Base-by-base conservation (phyloP, 805 yeast species). In the Saccharomycopsis capsularis region DNA sequence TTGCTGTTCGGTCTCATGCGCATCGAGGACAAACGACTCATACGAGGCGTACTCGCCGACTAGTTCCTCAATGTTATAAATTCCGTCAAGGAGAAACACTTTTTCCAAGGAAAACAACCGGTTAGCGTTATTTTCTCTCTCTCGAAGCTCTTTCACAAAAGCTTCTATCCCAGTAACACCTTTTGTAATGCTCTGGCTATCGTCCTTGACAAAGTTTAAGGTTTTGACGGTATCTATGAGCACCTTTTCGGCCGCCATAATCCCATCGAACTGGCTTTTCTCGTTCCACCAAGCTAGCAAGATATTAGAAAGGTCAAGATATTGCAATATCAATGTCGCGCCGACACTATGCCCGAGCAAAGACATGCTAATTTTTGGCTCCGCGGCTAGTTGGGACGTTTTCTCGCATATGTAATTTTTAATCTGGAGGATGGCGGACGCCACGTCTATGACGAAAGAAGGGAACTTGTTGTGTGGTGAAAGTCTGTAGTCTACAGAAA, bases 321-420 rank as follows among this genome's bases (percentile, higher is more conserved):
- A 54, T 57, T 84, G 90, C 32, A 80, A 67, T 3, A 73, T 66
- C 42, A 85, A 59, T 1, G 85, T 79, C 1, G 90, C 86, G 2
- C 96, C 96, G 3, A 80, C 93, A 1, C 93, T 83, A 64, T 87
- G 95, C 0, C 95, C 96, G 9, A 76, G 68, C 0, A 79, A 54
- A 2, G 63, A 19, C 5, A 42, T 29, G 11, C 24, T 32, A 22
- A 27, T 13, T 16, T 19, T 4, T 11, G 18, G 21, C 23, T 32
- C 19, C 2, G 27, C 35, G 22, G 32, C 7, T 15, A n/a, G 30
- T 9, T 23, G 38, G 9, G 18, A 21, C 2, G 11, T 29, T 19
- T 23, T n/a, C 13, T 2, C 24, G 19, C 19, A 18, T 2, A 64
- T 44, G 21, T 57, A 46, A 22, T 54, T 51, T 9, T 18, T 15